Evolutionary conservation across 225 moss, liverwort and hornwort species (phyloP), one percentile per base, ranked within the genome.

Genomic region (Pleurozium schreberi): DNA sequence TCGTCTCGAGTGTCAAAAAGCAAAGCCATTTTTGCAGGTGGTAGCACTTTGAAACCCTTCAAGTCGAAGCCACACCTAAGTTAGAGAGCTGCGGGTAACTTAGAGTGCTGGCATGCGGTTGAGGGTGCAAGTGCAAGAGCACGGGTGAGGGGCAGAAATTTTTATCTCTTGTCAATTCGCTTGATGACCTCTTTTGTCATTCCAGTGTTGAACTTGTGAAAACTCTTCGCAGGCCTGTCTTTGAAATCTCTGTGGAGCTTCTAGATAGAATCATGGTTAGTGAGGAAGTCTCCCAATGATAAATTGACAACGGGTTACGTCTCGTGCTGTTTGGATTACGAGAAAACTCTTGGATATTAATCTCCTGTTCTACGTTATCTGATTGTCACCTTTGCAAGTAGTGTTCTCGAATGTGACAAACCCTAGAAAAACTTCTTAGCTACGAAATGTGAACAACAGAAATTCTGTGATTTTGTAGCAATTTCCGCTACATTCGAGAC

Each of bases 51-150:
- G 84, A 90, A 85, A 82, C 85, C 76, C 59, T 77, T 42, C 90
- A 91, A 90, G 88, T 85, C 90, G 77, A 67, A 80, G 84, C 88
- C 71, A 79, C 66, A 89, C 59, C 49, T 86, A 62, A 87, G 38
- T 93, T 89, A 90, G 87, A 80, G 91, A 83, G 93, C 85, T 82
- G 90, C 87, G 67, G 81, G 89, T 93, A n/a, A n/a, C n/a, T n/a
- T n/a, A 88, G 85, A 77, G 88, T 90, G 93, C 88, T 86, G 82
- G 91, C 90, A 94, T 94, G 93, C 92, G 93, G 53, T 90, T 93
- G 88, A 92, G 93, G 84, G 87, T 84, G 78, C 84, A 87, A 78
- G 87, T 87, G 88, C 85, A 90, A 59, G 92, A 89, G 91, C 66
- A 61, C 81, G 87, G 93, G 93, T 93, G 93, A 93, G 93, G 93